Base-by-base conservation (phyloP, 2,329 filamentous ascomycete genomes). In the Verticillium albo-atrum region DNA sequence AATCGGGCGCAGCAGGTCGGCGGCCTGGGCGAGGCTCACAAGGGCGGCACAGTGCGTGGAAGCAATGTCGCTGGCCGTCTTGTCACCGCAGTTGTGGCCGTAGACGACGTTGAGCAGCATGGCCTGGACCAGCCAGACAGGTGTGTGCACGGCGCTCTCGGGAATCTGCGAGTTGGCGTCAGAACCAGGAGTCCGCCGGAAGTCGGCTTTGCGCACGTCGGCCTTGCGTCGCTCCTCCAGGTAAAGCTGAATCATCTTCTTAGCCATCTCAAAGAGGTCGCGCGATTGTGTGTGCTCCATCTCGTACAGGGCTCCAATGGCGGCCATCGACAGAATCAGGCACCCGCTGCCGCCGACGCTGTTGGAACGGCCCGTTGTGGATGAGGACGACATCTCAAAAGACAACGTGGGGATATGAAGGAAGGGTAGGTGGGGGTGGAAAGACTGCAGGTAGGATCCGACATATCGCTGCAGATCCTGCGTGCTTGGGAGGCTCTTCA, bases 31-130 rank as follows among this genome's bases (percentile, higher is more conserved):
- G 56, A 99, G 84, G 71, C 92, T 96, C 57, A 97, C 92, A 50
- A 99, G 79, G 23, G 93, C 91, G 7, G 92, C 91, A 71, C 91
- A 96, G 71, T 98, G 94, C 1, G 91, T 97, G 63, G 89, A 93
- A 1, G 94, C 94, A 68, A 96, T 96, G 71, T 97, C 92, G 61
- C 91, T 92, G 25, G 92, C 90, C 58, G 87, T 89, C 76, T 96
- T 94, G 72, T 98, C 94, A 37, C 91, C 92, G 71, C 92, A 96
- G 66, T 96, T 96, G 73, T 97, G 91, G 15, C 94, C 94, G 71
- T 97, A 98, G 17, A 97, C 90, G 37, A 98, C 91, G 70, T 97
- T 98, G 56, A 99, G 82, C 9, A 98, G 80, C 94, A 98, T 98
- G 0, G 94, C 92, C 74, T 98, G 95, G 17, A 98, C 92, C 27